Evolutionary conservation across 1,284 basidiomycete genomes (phyloP).

Genomic region (Malassezia yamatoensis): DNA sequence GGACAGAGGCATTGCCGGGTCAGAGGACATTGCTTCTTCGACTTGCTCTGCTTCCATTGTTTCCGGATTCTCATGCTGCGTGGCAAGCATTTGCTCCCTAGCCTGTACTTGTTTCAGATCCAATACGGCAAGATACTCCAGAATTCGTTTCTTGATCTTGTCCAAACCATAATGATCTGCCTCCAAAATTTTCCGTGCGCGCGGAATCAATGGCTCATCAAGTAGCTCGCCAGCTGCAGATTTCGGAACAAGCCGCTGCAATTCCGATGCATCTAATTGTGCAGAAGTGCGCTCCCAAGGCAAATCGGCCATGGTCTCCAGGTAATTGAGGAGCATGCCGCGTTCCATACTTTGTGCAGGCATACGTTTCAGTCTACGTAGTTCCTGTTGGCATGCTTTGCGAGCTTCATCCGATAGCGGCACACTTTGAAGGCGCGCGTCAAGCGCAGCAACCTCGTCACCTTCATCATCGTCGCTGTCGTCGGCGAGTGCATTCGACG

Average conservation of each 20-base stretch:
- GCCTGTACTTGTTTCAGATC: conserved; percentile 48
- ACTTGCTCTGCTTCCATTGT: too few species aligned
- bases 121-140: conserved; percentile 51
- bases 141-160: conserved; percentile 50
- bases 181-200: conserved; percentile 46
- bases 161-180: conserved; percentile 51
- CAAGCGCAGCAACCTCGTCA: conserved; percentile 39
- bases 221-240: conserved; percentile 2
- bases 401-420: conserved; percentile 38
- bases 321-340: conserved; percentile 46
- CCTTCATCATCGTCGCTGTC: conserved; percentile 30
- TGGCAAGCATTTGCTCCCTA: conserved; percentile 19
- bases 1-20: not conserved
- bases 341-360: conserved; percentile 45
- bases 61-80: too few species aligned
- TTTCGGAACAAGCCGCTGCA: conserved; percentile 11
- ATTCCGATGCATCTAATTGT: conserved; percentile 18
- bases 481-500: conserved; percentile 2
- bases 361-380: conserved; percentile 42
- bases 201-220: conserved; percentile 36
- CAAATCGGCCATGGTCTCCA: conserved; percentile 47
- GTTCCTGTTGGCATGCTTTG: conserved; percentile 43
- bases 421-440: conserved; percentile 31
- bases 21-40: too few species aligned
- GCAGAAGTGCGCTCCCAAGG: conserved; percentile 44